Base-by-base conservation (phyloP, 1,139 yeast species). In the Meyerozyma smithsonii region DNA sequence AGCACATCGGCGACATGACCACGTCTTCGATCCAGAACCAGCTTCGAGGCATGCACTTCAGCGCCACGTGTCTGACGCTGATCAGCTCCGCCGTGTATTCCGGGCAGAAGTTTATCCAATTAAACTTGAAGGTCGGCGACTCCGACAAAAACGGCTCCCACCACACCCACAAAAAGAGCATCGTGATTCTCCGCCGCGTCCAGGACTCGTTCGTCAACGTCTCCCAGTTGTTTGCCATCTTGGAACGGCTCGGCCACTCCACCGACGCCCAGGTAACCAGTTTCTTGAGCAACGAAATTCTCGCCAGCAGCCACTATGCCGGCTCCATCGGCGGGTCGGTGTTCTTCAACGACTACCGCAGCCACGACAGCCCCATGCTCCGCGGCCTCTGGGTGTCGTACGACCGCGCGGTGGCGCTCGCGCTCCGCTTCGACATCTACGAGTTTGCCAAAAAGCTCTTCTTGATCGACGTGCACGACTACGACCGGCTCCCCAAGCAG, bases 401-500 rank as follows among this genome's bases (percentile, higher is more conserved):
- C 50, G 76, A 70, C 44, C 65, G 60, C 46, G 75, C 76, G 0
- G 73, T 71, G 16, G 46, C 55, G 17, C 48, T 69, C 18, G 69
- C 74, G n/a, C 52, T 62, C 26, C 62, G 61, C 41, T 67, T 70
- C 43, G 75, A 70, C 46, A 52, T 71, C 35, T 71, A 71, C 51
- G 69, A 64, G 39, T 48, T 69, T 38, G 58, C 64, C 19, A 70
- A 70, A 50, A 56, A 55, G 41, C 52, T 71, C 38, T 69, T 70
- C 42, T 58, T 71, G 42, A 61, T 71, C 7, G 76, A 71, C 46
- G 76, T 71, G 26, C 77, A 71, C 46, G 74, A 69, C 43, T 71
- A 55, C 46, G 74, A 70, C 39, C 56, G 52, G 42, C 60, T 71
- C 32, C 72, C 74, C 5, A 57, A 54, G 41, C 32, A 36, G 21